Evolutionary conservation across 2,329 filamentous ascomycete species (phyloP).

Genomic region (Aspergillus sp.): DNA sequence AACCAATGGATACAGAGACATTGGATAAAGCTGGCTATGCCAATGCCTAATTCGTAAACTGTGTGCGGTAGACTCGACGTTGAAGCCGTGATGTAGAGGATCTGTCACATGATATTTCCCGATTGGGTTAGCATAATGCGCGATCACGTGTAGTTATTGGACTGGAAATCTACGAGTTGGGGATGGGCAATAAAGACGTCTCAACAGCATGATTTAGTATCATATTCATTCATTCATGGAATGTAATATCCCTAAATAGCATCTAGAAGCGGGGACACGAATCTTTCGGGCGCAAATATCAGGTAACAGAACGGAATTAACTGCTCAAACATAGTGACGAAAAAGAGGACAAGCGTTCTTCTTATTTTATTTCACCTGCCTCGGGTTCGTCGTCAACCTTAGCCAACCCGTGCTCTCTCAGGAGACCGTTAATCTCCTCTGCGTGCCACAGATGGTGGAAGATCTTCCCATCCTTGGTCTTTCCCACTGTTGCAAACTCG

Average conservation of each 20-base stretch:
- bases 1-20: too few relatives aligned
- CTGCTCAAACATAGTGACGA: constrained; percentile 15
- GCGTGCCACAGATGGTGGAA: constrained; percentile 97
- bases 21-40: too few relatives aligned
- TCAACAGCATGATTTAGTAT: constrained; percentile 3
- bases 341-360: constrained; percentile 20
- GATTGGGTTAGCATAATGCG: too few relatives aligned
- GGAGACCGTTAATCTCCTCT: constrained; percentile 86
- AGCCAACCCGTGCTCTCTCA: constrained; percentile 92
- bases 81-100: too few relatives aligned
- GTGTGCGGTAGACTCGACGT: too few relatives aligned
- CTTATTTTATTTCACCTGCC: constrained; percentile 42
- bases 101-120: too few relatives aligned
- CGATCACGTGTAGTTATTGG: too few relatives aligned
- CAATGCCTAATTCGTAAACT: too few relatives aligned
- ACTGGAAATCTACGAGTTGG: too few relatives aligned
- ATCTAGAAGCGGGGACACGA: background rate
- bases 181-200: constrained; percentile 7
- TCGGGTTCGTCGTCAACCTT: constrained; percentile 69
- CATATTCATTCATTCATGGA: constrained; percentile 4
- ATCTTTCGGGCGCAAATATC: background rate
- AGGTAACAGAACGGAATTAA: constrained; percentile 19
- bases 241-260: background rate
- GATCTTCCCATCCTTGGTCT: constrained; percentile 90
- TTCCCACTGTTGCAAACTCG: constrained; percentile 95